A percentile compares a stretch with the other conserved stretches of the same genome.
These are phyloP conservation scores for Dinochytrium kinnereticum DNA, from an alignment of 371 early-diverging fungal species.

Conservation along the genomic window DNA sequence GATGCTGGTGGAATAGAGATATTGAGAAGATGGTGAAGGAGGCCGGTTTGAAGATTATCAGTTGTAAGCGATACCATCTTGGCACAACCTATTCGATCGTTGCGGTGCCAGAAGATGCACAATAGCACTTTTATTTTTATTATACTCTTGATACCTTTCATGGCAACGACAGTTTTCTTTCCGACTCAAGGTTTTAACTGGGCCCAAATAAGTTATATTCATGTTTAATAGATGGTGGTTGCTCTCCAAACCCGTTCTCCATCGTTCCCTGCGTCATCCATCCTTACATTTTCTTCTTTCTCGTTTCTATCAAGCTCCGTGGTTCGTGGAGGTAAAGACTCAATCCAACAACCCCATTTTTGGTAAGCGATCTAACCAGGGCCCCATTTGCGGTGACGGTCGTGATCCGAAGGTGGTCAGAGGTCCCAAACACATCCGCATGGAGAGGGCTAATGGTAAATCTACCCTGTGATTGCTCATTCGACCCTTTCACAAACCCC, in stretches of 20 bases:
- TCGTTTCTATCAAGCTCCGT: conserved; percentile 59
- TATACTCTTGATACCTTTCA: no score
- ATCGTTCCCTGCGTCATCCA: no score
- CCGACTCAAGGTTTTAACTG: no score
- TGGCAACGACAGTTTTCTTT: no score
- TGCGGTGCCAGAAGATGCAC: conserved; percentile 34
- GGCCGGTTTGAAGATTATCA: conserved; percentile 64
- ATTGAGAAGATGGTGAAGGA: conserved; percentile 68
- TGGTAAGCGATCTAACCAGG: conserved; percentile 58
- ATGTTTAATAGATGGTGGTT: no score
- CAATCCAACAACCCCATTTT: conserved; percentile 55
- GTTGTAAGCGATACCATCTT: conserved; percentile 72
- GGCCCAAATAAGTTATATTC: no score
- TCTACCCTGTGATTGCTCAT: no score
- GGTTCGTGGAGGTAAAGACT: conserved; percentile 61
- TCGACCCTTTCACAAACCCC: background rate
- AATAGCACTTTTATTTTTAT: no score
- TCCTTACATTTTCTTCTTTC: conserved; percentile 12
- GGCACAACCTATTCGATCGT: conserved; percentile 80
- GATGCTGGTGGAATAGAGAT: conserved; percentile 90
- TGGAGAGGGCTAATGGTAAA: conserved; percentile 20
- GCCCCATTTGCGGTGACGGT: conserved; percentile 66
- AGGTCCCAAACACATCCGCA: conserved; percentile 64
- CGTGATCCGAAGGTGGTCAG: conserved; percentile 56
- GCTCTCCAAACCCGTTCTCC: no score